Base-by-base conservation (phyloP, 768 basidiomycete genomes). In the Lactarius hatsudake region DNA sequence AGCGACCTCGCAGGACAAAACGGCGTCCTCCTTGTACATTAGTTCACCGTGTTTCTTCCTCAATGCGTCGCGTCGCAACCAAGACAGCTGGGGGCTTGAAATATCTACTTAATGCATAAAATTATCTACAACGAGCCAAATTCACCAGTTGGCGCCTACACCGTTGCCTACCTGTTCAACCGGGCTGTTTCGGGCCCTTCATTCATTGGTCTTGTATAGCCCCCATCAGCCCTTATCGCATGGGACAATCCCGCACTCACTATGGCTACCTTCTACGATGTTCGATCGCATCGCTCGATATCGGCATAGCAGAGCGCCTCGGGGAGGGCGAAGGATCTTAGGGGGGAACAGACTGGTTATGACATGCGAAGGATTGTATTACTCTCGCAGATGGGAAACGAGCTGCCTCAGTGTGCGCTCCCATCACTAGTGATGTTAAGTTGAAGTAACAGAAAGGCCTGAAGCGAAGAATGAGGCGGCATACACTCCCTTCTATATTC, bases 351-450 rank as follows among this genome's bases (percentile, higher is more conserved):
- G 32, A 38, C 82, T 98, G 7, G 89, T 96, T 32, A 89, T 88
- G 74, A 86, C 97, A 13, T 94, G 94, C 60, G 80, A 85, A 34
- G 90, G 93, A 0, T 78, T 99, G 36, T 95, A n/a, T n/a, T n/a
- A 87, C 68, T 98, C 97, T 74, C 83, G 86, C 84, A 66, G 97
- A 98, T 72, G 80, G 82, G 2, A 96, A 98, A 65, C 94, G 94
- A 72, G 79, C 79, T n/a, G 73, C 81, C 96, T 45, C 84, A 86
- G 92, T 90, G 69, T 70, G 26, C 63, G 54, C n/a, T 48, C 54
- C 6, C 20, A 30, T 30, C 9, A 4, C 9, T 34, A 9, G 34
- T 34, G 34, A 9, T 20, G 43, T 13, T 9, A 56, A 43, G 32
- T 3, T 12, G 7, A 26, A 17, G 38, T 61, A 32, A 54, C 45